These are phyloP conservation scores for Kandelia obovata DNA, from an alignment of 345 rosid genomes.

Conservation along the genomic window DNA sequence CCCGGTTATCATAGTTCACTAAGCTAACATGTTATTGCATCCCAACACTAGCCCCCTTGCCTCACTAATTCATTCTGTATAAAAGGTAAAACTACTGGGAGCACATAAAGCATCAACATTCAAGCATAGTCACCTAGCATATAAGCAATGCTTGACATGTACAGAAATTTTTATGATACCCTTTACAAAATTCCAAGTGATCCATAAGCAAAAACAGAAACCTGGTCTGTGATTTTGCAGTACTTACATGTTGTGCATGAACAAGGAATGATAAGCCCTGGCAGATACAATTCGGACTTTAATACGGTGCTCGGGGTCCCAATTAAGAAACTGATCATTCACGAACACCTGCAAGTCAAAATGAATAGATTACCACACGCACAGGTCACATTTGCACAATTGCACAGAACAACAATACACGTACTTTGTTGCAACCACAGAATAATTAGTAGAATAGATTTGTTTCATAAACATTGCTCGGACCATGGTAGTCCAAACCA, in stretches of 20 bases:
- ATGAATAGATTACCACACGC: neutral
- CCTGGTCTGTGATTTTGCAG: neutral
- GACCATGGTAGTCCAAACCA: neutral
- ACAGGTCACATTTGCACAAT: neutral
- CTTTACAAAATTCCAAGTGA: too few species aligned
- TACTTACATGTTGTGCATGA: slow-evolving; percentile 99
- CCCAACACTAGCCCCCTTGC: slow-evolving; percentile 9
- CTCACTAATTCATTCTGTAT: neutral
- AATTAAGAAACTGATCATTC: slow-evolving; percentile 88
- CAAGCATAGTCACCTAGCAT: neutral
- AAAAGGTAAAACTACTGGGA: neutral
- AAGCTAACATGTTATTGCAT: slow-evolving; percentile 30
- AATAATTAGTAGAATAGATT: too few species aligned
- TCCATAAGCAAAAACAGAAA: neutral
- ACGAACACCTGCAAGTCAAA: slow-evolving; percentile 60
- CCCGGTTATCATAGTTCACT: slow-evolving; percentile 36
- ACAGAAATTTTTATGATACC: neutral
- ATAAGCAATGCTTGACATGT: neutral
- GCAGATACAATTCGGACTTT: slow-evolving; percentile 98
- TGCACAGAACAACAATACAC: neutral
- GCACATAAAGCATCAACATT: neutral
- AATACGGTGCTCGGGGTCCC: slow-evolving; percentile 85
- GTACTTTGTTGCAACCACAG: too few species aligned
- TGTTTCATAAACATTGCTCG: too few species aligned
- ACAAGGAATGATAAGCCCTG: slow-evolving; percentile 94